Evolutionary conservation across 768 basidiomycete genomes (phyloP).

Genomic region (Suillus sp.): DNA sequence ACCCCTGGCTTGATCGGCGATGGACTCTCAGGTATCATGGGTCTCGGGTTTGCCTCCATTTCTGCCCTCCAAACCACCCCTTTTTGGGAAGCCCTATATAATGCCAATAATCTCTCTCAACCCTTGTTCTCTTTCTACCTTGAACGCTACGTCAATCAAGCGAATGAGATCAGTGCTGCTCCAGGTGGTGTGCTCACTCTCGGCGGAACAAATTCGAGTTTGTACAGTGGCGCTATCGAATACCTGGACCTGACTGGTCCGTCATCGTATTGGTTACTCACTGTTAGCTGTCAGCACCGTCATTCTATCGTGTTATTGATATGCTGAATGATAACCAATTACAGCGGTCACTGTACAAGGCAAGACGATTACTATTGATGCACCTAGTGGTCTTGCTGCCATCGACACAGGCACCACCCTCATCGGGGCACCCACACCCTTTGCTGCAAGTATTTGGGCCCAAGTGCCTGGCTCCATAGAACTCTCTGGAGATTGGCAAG

Average conservation of each 20-base stretch:
- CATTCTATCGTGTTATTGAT: neutral
- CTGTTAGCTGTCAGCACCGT: conserved; percentile 46
- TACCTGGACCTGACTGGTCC: conserved; percentile 42
- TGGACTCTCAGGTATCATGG: conserved; percentile 69
- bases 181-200: conserved; percentile 74
- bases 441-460: conserved; percentile 63
- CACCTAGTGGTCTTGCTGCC: conserved; percentile 55
- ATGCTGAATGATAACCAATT: conserved; percentile 8
- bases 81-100: conserved; percentile 64
- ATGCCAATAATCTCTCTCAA: conserved; percentile 41
- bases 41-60: conserved; percentile 66
- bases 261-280: conserved; percentile 63
- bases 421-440: conserved; percentile 76
- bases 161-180: conserved; percentile 36
- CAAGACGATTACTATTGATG: conserved; percentile 43
- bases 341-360: conserved; percentile 66
- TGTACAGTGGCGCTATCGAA: conserved; percentile 71
- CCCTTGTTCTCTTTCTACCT: conserved; percentile 71
- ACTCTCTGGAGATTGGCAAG: conserved; percentile 48
- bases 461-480: conserved; percentile 59
- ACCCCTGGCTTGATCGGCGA: conserved; percentile 49
- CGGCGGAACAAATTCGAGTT: conserved; percentile 60
- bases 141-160: conserved; percentile 47
- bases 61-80: conserved; percentile 57
- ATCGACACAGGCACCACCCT: conserved; percentile 97